A percentile compares a stretch with the other conserved stretches of the same genome.
Evolutionary conservation across 768 basidiomycete genomes (phyloP).

Genomic region (Cytidiella melzeri): DNA sequence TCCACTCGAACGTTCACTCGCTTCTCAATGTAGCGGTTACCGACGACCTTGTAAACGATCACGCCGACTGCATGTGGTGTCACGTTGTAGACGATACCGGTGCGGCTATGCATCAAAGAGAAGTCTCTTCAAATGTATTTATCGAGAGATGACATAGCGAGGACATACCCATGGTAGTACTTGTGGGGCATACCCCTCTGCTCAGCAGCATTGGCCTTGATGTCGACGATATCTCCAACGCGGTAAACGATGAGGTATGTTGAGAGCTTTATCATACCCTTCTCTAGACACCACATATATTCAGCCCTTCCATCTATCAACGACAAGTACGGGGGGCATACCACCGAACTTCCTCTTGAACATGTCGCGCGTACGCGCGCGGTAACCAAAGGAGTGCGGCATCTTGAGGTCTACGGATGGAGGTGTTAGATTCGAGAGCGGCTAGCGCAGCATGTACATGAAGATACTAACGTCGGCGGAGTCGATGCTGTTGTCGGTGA

Average conservation of each 20-base stretch:
- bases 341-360: conserved; percentile 99
- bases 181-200: conserved; percentile 99
- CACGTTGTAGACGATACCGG: conserved; percentile 98
- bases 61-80: conserved; percentile 92
- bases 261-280: conserved; percentile 85
- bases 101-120: conserved; percentile 58
- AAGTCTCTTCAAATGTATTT: background rate
- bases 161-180: conserved; percentile 89
- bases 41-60: conserved; percentile 97
- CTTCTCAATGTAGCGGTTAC: conserved; percentile 99
- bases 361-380: conserved; percentile 99
- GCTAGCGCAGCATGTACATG: conserved; percentile 14
- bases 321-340: conserved; percentile 32
- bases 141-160: background rate
- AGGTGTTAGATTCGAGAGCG: conserved; percentile 9
- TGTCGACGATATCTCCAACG: conserved; percentile 98
- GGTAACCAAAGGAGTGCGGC: conserved; percentile 99
- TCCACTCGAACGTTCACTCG: conserved; percentile 99
- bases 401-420: conserved; percentile 59
- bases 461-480: conserved; percentile 40
- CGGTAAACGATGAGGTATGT: conserved; percentile 92
- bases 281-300: conserved; percentile 45
- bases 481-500: conserved; percentile 44
- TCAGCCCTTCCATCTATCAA: conserved; percentile 7
- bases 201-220: conserved; percentile 98